These are phyloP conservation scores for Aureobasidium subglaciale DNA, from an alignment of 2,329 filamentous ascomycete genomes.

Conservation along the genomic window DNA sequence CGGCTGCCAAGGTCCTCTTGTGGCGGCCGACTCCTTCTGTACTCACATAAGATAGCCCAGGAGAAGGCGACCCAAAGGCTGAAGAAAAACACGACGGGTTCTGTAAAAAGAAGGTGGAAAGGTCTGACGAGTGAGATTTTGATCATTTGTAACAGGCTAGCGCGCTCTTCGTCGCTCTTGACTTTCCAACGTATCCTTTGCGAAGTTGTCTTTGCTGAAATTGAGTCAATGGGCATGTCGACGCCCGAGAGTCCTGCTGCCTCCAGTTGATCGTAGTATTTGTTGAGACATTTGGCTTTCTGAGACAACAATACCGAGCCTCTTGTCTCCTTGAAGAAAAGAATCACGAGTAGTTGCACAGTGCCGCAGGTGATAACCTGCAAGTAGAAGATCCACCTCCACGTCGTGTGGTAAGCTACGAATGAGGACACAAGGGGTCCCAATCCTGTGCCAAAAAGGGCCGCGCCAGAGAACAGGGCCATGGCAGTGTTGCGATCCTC, in stretches of 20 bases:
- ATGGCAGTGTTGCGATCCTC: constrained; percentile 80
- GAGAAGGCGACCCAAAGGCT: constrained; percentile 83
- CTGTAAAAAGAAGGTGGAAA: constrained; percentile 68
- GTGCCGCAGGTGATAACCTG: constrained; percentile 65
- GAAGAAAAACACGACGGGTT: constrained; percentile 78
- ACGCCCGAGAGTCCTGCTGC: constrained; percentile 52
- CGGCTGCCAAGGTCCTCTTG: no score
- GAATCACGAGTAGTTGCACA: constrained; percentile 55
- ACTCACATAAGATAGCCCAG: constrained; percentile 85
- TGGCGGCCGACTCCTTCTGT: no score
- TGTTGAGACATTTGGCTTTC: constrained; percentile 67
- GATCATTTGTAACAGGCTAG: constrained; percentile 62
- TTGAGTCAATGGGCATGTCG: constrained; percentile 33
- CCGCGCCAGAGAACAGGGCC: constrained; percentile 76
- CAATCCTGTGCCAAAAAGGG: constrained; percentile 70
- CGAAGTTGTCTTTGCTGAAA: constrained; percentile 23
- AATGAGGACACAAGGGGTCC: constrained; percentile 68
- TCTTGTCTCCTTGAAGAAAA: constrained; percentile 75
- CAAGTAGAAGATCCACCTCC: constrained; percentile 85
- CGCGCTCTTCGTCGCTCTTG: constrained; percentile 67
- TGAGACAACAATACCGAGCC: constrained; percentile 71
- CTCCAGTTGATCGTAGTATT: constrained; percentile 72
- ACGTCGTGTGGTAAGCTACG: constrained; percentile 49
- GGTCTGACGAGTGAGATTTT: constrained; percentile 67
- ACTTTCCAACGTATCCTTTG: constrained; percentile 72